A percentile compares a stretch with the other conserved stretches of the same genome.
Evolutionary conservation across 2,329 filamentous ascomycete species (phyloP).

Genomic region (Uncinocarpus reesii): DNA sequence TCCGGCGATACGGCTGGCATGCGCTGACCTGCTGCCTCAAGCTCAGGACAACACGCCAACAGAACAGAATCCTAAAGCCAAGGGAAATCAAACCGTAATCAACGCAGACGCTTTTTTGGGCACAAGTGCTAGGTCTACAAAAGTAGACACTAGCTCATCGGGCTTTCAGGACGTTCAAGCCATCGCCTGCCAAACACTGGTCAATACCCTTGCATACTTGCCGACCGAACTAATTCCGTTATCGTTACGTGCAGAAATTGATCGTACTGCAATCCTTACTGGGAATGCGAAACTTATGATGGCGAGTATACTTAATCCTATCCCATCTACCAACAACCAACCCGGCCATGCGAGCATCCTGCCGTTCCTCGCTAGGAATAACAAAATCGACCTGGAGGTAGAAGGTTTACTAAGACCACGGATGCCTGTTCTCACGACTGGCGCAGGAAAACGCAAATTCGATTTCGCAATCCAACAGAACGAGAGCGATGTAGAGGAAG

Average conservation of each 20-base stretch:
- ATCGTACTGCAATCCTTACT: constrained; percentile 67
- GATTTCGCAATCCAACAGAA: constrained; percentile 17
- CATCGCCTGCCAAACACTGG: constrained; percentile 54
- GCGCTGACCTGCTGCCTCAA: constrained; percentile 57
- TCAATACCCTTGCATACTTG: constrained; percentile 51
- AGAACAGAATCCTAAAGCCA: constrained; percentile 25
- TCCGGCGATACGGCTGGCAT: constrained; percentile 56
- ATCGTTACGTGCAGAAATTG: constrained; percentile 61
- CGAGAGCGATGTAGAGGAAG: constrained; percentile 1
- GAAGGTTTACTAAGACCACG: constrained; percentile 56
- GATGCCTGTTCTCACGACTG: constrained; percentile 38
- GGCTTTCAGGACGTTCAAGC: constrained; percentile 37
- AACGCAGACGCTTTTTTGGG: constrained; percentile 66
- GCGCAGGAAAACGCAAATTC: constrained; percentile 22
- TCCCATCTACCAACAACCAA: constrained; percentile 52
- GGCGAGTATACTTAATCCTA: constrained; percentile 71
- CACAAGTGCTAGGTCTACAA: constrained; percentile 27
- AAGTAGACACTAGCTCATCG: not conserved
- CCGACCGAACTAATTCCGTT: constrained; percentile 59
- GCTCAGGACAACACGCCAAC: constrained; percentile 29
- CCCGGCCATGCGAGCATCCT: constrained; percentile 61
- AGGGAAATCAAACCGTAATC: constrained; percentile 38
- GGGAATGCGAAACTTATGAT: constrained; percentile 62
- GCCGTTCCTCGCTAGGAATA: constrained; percentile 63
- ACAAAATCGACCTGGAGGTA: constrained; percentile 52